Base-by-base conservation (phyloP, 257 asterid species). In the Nicotiana knightiana region DNA sequence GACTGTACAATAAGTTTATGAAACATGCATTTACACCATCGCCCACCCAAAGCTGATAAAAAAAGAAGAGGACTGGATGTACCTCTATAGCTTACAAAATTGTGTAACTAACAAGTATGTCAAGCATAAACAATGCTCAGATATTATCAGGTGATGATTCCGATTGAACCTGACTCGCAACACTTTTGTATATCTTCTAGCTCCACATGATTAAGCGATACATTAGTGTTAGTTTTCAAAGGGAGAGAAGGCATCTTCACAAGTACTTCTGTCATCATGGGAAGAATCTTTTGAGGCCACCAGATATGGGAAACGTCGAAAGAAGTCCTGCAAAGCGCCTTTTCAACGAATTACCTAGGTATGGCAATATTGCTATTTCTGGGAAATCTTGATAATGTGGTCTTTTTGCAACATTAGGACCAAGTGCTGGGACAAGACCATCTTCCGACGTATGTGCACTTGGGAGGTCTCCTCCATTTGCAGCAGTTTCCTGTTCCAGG, bases 321-420 rank as follows among this genome's bases (percentile, higher is more conserved):
- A 79, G 57, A 39, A 79, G 54, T 61, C 73, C 82, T 9, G 61
- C 9, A 79, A 79, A 37, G 21, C 71, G 82, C 59, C 82, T 79
- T 79, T 61, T 79, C 82, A 61, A 48, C 13, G 62, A 79, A 79
- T 61, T 37, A 28, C 82, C 70, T 37, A 58, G 73, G 73, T 61
- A 57, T 61, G 82, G 82, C 57, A 79, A 39, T 35, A 79, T 2
- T 12, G 82, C 67, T 35, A 58, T 79, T 39, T 79, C 82, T 17
- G 67, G 57, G 21, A 78, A 58, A 54, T 78, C 71, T 59, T 78
- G 71, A 61, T 61, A 21, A 79, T 79, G 37, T 79, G 59, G 73
- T 63, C 28, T 79, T 79, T 79, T 79, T 39, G 73, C 71, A 63
- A 24, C 70, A 79, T 79, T 79, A 37, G 43, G 51, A 35, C 37